Evolutionary conservation across 2,329 filamentous ascomycete genomes (phyloP).

Genomic region (Sporothrix variecibatus): DNA sequence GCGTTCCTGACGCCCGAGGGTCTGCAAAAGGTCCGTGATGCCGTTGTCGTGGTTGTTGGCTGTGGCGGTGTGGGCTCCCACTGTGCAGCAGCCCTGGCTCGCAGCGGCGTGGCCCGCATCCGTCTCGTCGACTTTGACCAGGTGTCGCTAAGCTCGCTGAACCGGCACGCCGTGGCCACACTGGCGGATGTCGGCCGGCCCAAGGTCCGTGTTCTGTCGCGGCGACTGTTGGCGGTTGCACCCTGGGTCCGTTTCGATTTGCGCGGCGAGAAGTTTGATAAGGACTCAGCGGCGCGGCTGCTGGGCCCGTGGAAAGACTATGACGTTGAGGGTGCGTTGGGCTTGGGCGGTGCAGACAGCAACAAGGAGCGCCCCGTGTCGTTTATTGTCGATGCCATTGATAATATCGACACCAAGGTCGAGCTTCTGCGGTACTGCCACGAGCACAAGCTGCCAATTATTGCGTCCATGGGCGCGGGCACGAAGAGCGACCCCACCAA

Average conservation of each 20-base stretch:
- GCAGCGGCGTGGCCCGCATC: slow-evolving; percentile 85
- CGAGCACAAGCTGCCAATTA: slow-evolving; percentile 73
- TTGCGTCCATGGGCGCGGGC: slow-evolving; percentile 94
- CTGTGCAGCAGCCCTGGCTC: slow-evolving; percentile 78
- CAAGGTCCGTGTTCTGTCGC: slow-evolving; percentile 83
- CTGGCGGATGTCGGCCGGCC: slow-evolving; percentile 89
- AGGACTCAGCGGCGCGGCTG: slow-evolving; percentile 63
- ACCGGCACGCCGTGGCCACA: slow-evolving; percentile 93
- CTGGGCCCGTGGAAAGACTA: slow-evolving; percentile 65
- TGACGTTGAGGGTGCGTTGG: slow-evolving; percentile 44
- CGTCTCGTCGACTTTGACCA: slow-evolving; percentile 96
- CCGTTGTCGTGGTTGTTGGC: slow-evolving; percentile 88
- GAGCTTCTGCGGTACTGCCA: slow-evolving; percentile 86
- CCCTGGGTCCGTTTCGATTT: slow-evolving; percentile 93
- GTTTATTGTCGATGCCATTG: slow-evolving; percentile 95
- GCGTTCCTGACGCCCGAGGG: slow-evolving; percentile 87
- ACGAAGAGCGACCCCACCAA: slow-evolving; percentile 86
- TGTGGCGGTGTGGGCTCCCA: slow-evolving; percentile 95
- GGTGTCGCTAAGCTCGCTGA: slow-evolving; percentile 90
- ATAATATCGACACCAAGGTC: slow-evolving; percentile 98
- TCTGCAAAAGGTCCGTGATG: slow-evolving; percentile 72
- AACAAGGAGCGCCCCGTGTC: slow-evolving; percentile 55
- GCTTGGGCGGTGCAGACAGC: not conserved
- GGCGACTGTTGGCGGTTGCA: slow-evolving; percentile 78
- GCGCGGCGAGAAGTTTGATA: slow-evolving; percentile 79